Conservation (phyloP, 371 early-diverging fungal genomes). For the Fennellomyces sp. region DNA sequence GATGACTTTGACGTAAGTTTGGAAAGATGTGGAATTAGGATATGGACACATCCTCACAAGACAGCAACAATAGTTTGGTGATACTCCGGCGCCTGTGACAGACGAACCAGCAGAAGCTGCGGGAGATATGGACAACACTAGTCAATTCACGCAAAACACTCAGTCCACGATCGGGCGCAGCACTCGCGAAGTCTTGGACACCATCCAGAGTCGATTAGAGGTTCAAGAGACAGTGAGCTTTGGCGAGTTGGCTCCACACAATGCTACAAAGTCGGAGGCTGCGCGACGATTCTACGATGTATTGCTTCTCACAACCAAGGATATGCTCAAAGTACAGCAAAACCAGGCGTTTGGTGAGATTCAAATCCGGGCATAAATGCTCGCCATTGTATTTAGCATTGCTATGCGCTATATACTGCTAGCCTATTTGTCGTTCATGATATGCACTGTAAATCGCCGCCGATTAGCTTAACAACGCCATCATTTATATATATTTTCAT, state of each 20-base stretch:
- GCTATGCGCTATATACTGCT: background rate
- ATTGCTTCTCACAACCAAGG: constrained; percentile 85
- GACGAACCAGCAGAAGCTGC: background rate
- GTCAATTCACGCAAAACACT: constrained; percentile 14
- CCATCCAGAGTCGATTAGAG: constrained; percentile 22
- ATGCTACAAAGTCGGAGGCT: constrained; percentile 61
- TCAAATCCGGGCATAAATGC: constrained; percentile 43
- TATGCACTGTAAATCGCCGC: constrained; percentile 1
- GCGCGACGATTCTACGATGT: constrained; percentile 92
- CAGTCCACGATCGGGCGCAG: constrained; percentile 26
- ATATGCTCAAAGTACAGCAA: constrained; percentile 86
- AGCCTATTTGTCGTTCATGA: background rate
- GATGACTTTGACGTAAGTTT: constrained; percentile 23
- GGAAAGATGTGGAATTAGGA: background rate
- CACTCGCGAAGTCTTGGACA: constrained; percentile 27
- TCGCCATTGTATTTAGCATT: background rate
- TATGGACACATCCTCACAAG: background rate
- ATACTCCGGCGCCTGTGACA: background rate
- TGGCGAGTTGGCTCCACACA: constrained; percentile 31
- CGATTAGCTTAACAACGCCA: background rate
- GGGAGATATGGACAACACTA: background rate
- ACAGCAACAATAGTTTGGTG: background rate
- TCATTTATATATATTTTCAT: background rate
- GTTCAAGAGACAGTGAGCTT: constrained; percentile 20
- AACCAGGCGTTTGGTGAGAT: constrained; percentile 84